Conservation (phyloP, 768 basidiomycete species). For the Lanmaoa pseudosensibilis region DNA sequence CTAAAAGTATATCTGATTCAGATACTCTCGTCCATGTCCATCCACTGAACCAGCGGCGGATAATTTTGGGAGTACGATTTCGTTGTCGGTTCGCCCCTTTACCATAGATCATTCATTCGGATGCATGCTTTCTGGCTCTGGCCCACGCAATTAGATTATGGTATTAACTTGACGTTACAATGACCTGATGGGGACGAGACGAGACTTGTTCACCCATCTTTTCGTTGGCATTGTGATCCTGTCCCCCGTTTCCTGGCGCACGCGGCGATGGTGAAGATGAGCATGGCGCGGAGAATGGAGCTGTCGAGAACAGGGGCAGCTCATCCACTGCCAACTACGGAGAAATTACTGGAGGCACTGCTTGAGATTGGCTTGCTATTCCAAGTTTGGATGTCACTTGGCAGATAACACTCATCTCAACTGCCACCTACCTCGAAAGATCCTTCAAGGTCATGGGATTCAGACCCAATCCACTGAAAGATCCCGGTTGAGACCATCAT, state of each 20-base stretch:
- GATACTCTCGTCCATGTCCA: neutral
- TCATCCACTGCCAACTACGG: too few species aligned
- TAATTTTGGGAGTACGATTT: constrained; percentile 4
- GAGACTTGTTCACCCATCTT: neutral
- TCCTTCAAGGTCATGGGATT: constrained; percentile 21
- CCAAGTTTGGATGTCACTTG: neutral
- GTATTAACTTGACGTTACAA: constrained; percentile 7
- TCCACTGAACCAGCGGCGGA: neutral
- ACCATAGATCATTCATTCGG: constrained; percentile 26
- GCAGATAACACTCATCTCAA: neutral
- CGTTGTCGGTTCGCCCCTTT: constrained; percentile 10
- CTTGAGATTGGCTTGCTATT: neutral
- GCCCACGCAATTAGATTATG: constrained; percentile 11
- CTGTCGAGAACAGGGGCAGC: neutral
- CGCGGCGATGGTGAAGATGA: too few species aligned
- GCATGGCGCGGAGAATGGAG: neutral
- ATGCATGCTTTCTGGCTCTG: constrained; percentile 15
- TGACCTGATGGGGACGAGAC: neutral
- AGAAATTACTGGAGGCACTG: neutral
- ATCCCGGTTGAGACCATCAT: constrained; percentile 31
- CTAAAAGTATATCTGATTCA: constrained; percentile 39
- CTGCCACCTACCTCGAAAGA: constrained; percentile 20
- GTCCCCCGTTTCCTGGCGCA: neutral
- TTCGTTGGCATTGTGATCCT: neutral
- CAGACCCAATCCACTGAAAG: constrained; percentile 27